A percentile compares a stretch with the other conserved stretches of the same genome.
phyloP scores from a whole-genome alignment of 164 flowering plant genomes.

The Taxillus chinensis region DNA sequence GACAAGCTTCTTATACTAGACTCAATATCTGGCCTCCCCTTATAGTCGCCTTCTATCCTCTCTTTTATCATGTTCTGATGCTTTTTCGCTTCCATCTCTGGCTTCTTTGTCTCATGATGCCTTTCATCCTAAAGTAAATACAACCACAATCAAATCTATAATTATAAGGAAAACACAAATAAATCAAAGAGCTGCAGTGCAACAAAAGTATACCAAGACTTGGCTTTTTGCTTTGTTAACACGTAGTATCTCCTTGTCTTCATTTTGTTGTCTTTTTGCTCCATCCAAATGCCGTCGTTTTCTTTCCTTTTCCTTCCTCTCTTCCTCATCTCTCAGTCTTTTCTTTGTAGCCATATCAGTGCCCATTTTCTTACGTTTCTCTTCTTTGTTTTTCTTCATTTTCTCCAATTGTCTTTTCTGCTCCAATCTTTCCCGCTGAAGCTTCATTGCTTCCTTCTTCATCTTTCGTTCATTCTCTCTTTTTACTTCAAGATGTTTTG shows the following conservation, averaged over 20 bases:
- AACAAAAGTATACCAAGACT: constrained; percentile 25
- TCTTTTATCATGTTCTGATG: constrained; percentile 19
- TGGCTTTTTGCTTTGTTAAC: constrained; percentile 35
- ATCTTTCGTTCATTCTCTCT: constrained; percentile 76
- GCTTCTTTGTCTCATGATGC: constrained; percentile 21
- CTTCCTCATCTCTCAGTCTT: constrained; percentile 77
- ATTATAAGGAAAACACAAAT: not conserved
- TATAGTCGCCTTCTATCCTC: constrained; percentile 9
- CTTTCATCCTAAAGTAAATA: constrained; percentile 29
- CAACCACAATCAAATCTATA: not conserved
- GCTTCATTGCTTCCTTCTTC: constrained; percentile 78
- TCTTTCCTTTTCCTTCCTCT: constrained; percentile 51
- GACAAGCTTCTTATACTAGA: constrained; percentile 5
- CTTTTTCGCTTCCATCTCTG: constrained; percentile 20
- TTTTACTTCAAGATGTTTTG: constrained; percentile 66
- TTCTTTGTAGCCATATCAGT: constrained; percentile 39
- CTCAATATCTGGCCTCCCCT: constrained; percentile 14
- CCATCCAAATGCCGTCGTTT: constrained; percentile 57
- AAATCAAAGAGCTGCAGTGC: not conserved
- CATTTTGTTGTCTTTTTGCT: constrained; percentile 34
- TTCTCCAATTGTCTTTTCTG: constrained; percentile 51
- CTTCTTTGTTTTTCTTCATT: constrained; percentile 59
- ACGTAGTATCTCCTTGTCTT: constrained; percentile 32
- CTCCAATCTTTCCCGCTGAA: constrained; percentile 59
- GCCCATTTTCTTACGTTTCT: constrained; percentile 63